Evolutionary conservation across 2,329 filamentous ascomycete genomes (phyloP).

Genomic region (Zasmidium citrigriseum): DNA sequence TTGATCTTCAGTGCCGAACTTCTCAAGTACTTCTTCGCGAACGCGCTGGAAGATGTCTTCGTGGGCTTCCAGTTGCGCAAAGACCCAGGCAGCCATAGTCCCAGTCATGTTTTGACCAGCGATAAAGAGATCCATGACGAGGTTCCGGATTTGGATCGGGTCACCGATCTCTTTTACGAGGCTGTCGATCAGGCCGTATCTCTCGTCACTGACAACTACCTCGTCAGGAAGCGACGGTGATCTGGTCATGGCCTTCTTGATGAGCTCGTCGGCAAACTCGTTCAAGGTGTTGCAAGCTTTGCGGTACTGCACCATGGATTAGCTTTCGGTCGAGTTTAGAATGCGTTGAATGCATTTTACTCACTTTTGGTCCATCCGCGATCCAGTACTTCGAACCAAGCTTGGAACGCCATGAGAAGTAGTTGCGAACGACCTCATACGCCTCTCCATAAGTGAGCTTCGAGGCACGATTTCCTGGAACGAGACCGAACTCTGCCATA

Average conservation of each 20-base stretch:
- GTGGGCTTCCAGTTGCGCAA: conserved; percentile 34
- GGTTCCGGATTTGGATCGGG: conserved; percentile 40
- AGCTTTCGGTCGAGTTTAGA: neutral
- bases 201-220: conserved; percentile 1
- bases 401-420: conserved; percentile 23
- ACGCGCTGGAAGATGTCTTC: conserved; percentile 29
- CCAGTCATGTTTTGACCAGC: conserved; percentile 62
- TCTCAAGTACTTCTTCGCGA: conserved; percentile 23
- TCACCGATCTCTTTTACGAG: conserved; percentile 45
- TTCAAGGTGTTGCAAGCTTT: conserved; percentile 36
- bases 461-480: conserved; percentile 11
- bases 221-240: conserved; percentile 1
- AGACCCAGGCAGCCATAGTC: conserved; percentile 44
- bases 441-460: conserved; percentile 21
- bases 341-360: neutral
- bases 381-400: conserved; percentile 42
- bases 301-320: conserved; percentile 37
- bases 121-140: conserved; percentile 49
- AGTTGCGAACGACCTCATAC: conserved; percentile 25
- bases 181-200: conserved; percentile 47
- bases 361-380: conserved; percentile 38
- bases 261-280: conserved; percentile 21
- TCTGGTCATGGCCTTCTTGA: conserved; percentile 15
- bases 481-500: conserved; percentile 27
- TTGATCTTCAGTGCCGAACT: conserved; percentile 39